These are phyloP conservation scores for Magnusiomyces sp. DNA, from an alignment of 1,139 yeast genomes.

Conservation along the genomic window DNA sequence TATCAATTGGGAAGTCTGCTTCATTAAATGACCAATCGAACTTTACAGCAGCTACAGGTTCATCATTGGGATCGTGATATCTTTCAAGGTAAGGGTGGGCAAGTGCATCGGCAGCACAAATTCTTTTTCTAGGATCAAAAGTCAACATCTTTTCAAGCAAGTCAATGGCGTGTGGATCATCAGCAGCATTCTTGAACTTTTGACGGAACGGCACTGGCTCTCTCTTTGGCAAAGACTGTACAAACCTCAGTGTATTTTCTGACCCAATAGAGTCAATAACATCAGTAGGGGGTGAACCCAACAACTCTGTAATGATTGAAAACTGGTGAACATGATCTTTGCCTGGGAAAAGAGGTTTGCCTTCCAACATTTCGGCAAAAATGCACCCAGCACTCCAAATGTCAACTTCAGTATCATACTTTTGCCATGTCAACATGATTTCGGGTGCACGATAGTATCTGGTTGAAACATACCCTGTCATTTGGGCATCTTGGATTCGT, in stretches of 20 bases:
- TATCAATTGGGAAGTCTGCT: conserved; percentile 94
- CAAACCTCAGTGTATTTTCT: conserved; percentile 90
- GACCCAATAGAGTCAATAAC: conserved; percentile 94
- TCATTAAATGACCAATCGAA: conserved; percentile 98
- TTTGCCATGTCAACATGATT: conserved; percentile 98
- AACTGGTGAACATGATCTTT: conserved; percentile 98
- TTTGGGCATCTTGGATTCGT: conserved; percentile 94
- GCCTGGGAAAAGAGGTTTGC: conserved; percentile 98
- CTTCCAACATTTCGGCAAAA: conserved; percentile 97
- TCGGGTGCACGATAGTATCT: conserved; percentile 98
- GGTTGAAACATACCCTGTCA: conserved; percentile 98
- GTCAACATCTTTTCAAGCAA: conserved; percentile 82
- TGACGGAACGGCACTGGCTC: conserved; percentile 84
- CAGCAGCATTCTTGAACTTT: conserved; percentile 72
- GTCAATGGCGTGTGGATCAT: conserved; percentile 89
- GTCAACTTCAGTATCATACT: conserved; percentile 97
- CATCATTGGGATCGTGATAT: conserved; percentile 97
- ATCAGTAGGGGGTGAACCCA: conserved; percentile 95
- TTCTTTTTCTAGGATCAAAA: conserved; percentile 89
- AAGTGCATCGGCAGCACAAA: conserved; percentile 84
- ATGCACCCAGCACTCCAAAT: conserved; percentile 99
- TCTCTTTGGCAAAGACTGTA: conserved; percentile 84
- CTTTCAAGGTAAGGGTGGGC: conserved; percentile 90
- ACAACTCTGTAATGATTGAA: conserved; percentile 86
- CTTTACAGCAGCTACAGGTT: conserved; percentile 85